These are phyloP conservation scores for Exserohilum rostratum DNA, from an alignment of 2,329 filamentous ascomycete species.

Conservation along the genomic window DNA sequence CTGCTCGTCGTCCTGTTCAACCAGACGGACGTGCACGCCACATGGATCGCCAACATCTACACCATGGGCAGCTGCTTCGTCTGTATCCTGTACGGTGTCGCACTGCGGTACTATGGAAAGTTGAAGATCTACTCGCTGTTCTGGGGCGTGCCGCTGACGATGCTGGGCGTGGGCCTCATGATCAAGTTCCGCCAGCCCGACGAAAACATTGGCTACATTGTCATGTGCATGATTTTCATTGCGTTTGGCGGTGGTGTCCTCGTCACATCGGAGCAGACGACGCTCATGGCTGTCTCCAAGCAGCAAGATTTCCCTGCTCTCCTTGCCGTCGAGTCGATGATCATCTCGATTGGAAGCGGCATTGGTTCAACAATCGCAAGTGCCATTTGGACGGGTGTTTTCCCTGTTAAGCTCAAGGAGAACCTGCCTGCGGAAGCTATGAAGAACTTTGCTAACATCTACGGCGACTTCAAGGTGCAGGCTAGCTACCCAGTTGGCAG, in stretches of 20 bases:
- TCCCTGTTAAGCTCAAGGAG: constrained; percentile 57
- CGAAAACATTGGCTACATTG: constrained; percentile 42
- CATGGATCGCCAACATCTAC: constrained; percentile 51
- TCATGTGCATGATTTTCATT: constrained; percentile 47
- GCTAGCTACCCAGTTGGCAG: constrained; percentile 59
- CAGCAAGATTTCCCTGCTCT: constrained; percentile 43
- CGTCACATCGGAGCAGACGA: constrained; percentile 43
- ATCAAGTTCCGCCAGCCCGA: constrained; percentile 48
- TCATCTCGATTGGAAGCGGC: constrained; percentile 61
- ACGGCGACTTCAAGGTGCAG: constrained; percentile 61
- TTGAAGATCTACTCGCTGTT: constrained; percentile 39
- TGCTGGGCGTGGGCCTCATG: constrained; percentile 47
- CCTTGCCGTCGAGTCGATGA: constrained; percentile 61
- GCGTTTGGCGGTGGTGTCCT: constrained; percentile 43
- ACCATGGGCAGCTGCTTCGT: constrained; percentile 46
- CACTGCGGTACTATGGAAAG: constrained; percentile 38
- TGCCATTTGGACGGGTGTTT: constrained; percentile 68
- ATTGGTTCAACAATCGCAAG: constrained; percentile 61
- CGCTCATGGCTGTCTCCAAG: constrained; percentile 42
- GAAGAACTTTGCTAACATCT: constrained; percentile 51
- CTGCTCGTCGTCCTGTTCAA: constrained; percentile 50
- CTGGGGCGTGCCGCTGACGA: constrained; percentile 39
- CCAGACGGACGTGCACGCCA: constrained; percentile 40
- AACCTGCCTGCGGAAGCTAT: constrained; percentile 55
- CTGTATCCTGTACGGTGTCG: constrained; percentile 37